A percentile compares a stretch with the other conserved stretches of the same genome.
Evolutionary conservation across 352 stramenopile genomes (phyloP).

Genomic region (Pythium chondricola): DNA sequence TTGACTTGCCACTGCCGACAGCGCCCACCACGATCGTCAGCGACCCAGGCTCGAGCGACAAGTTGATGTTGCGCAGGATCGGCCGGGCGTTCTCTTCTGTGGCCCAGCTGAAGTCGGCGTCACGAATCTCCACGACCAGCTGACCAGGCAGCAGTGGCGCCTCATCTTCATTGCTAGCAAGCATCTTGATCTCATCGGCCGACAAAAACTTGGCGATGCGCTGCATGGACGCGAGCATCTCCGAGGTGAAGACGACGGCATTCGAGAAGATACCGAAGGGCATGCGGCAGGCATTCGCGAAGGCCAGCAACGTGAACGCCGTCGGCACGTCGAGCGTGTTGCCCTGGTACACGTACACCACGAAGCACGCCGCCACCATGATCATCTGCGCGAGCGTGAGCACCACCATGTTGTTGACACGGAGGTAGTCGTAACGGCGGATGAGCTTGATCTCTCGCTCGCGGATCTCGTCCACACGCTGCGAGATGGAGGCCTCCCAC

Average conservation of each 20-base stretch:
- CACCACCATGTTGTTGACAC: slow-evolving; percentile 5
- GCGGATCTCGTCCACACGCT: slow-evolving; percentile 32
- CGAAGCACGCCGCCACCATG: slow-evolving; percentile 10
- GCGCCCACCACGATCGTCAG: slow-evolving; percentile 40
- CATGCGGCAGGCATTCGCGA: slow-evolving; percentile 26
- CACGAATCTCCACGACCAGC: background rate
- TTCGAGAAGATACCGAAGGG: slow-evolving; percentile 35
- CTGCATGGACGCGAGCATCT: slow-evolving; percentile 24
- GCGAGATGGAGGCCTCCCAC: slow-evolving; percentile 53
- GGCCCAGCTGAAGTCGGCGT: background rate
- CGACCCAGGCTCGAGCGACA: slow-evolving; percentile 42
- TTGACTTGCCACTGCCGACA: slow-evolving; percentile 46
- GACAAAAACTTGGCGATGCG: slow-evolving; percentile 27
- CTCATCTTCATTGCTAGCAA: background rate
- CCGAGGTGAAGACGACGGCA: slow-evolving; percentile 20
- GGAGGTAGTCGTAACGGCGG: slow-evolving; percentile 12
- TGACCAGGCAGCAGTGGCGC: background rate
- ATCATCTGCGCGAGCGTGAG: slow-evolving; percentile 15
- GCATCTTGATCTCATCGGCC: background rate
- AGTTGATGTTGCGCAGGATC: slow-evolving; percentile 22
- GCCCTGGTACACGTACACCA: slow-evolving; percentile 13
- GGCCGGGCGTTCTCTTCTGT: background rate
- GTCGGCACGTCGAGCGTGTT: slow-evolving; percentile 7
- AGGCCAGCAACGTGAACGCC: slow-evolving; percentile 31
- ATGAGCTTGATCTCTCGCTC: slow-evolving; percentile 26